Percentiles rank a stretch among this genome's conserved stretches.
Conservation (phyloP, 768 basidiomycete species). For the Serendipita vermifera region DNA sequence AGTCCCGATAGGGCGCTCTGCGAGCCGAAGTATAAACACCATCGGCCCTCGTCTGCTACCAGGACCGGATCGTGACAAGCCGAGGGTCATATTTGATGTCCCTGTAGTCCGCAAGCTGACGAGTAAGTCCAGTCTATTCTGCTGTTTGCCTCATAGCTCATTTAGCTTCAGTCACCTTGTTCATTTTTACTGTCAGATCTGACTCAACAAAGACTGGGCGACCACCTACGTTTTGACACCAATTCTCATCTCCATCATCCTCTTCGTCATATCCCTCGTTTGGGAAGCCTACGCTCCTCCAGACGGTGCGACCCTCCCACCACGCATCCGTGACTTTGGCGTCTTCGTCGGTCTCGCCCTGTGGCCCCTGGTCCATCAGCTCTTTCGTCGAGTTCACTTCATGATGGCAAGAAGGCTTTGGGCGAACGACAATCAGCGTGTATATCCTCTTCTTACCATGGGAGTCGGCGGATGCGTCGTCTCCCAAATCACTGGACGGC, state of each 20-base stretch:
- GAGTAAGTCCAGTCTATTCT: no score
- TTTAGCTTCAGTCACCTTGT: slow-evolving; percentile 24
- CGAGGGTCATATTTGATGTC: background rate
- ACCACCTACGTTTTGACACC: slow-evolving; percentile 33
- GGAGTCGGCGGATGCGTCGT: slow-evolving; percentile 27
- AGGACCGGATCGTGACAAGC: slow-evolving; percentile 31
- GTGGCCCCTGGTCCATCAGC: slow-evolving; percentile 16
- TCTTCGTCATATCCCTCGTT: slow-evolving; percentile 34
- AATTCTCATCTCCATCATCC: slow-evolving; percentile 32
- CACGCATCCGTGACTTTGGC: slow-evolving; percentile 16
- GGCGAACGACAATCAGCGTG: slow-evolving; percentile 12
- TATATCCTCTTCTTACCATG: slow-evolving; percentile 19
- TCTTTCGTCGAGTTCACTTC: background rate
- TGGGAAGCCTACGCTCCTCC: slow-evolving; percentile 34
- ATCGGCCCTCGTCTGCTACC: slow-evolving; percentile 28
- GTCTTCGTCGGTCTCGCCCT: slow-evolving; percentile 31
- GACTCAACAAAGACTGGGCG: slow-evolving; percentile 40
- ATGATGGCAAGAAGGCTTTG: slow-evolving; percentile 8
- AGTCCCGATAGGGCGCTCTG: slow-evolving; percentile 10
- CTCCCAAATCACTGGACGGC: slow-evolving; percentile 28
- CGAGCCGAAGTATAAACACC: slow-evolving; percentile 30
- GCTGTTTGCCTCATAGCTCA: no score
- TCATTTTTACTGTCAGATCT: slow-evolving; percentile 28
- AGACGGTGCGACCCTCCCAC: slow-evolving; percentile 26
- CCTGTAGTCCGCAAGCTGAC: slow-evolving; percentile 4